Base-by-base conservation (phyloP, 805 yeast genomes). In the Sporopachydermia lactativora region DNA sequence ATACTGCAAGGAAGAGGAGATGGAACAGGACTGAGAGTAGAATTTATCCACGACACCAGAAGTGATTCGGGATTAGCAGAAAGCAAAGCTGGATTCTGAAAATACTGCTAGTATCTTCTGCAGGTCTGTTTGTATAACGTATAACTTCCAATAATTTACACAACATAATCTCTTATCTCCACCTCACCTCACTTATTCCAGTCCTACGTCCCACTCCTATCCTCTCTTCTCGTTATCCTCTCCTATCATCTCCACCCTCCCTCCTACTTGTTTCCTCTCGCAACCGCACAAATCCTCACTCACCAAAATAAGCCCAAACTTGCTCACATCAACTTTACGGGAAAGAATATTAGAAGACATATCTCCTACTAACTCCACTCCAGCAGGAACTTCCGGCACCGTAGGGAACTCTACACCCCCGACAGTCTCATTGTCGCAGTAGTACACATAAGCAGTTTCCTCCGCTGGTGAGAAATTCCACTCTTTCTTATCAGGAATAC, bases 341-440 rank as follows among this genome's bases (percentile, higher is more conserved):
- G 95, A 83, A 49, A 92, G 66, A 54, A 92, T 80, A 60, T 89
- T 85, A 37, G 96, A 88, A 2, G 96, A 88, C 79, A 89, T 77
- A 58, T 92, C 99, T 18, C 95, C 89, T 13, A 86, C 96, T 44
- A 89, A 61, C 58, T 83, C 94, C 37, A 81, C 77, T 17, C 73
- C 76, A 37, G 63, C 78, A 60, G 73, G 81, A 45, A 68, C 75
- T 47, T 62, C 70, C 52, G 62, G 71, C 19, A 64, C 59, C 41
- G 60, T 65, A 31, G 75, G 73, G 65, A 82, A 85, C 61, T 92
- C 98, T 42, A 80, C 83, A 46, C 99, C 99, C 57, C 84, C 75
- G 31, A 92, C 97, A 8, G 99, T 92, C 65, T 92, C 99, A 60
- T 92, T 92, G 61, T 92, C 98, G 64, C 97, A 88, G 53, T 79